Conservation (phyloP, 768 basidiomycete species). For the Rhodosporidiobolus odoratus region DNA sequence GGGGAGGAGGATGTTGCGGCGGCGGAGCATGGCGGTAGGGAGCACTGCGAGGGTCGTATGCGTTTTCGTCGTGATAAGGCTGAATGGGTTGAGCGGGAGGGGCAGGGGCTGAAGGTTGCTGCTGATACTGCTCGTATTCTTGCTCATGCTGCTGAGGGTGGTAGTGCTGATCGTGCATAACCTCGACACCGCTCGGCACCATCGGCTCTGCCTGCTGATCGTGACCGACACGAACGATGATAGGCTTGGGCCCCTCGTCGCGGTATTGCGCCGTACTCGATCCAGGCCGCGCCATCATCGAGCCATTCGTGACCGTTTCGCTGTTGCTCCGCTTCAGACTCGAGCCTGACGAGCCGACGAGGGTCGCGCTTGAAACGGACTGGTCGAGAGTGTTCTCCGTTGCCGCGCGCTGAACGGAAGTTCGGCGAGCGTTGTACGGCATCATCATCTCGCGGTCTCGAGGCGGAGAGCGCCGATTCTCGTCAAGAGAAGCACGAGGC, state of each 20-base stretch:
- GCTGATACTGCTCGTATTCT: not conserved
- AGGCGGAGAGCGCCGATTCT: not conserved
- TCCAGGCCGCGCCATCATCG: conserved; percentile 1
- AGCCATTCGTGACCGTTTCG: conserved; percentile 18
- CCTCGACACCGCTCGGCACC: not conserved
- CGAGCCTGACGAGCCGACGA: conserved; percentile 15
- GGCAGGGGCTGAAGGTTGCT: not conserved
- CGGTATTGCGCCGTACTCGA: conserved; percentile 18
- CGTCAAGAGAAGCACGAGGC: not conserved
- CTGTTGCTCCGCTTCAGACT: conserved; percentile 26
- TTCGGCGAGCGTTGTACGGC: conserved; percentile 5
- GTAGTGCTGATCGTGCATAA: not conserved
- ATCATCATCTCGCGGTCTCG: conserved; percentile 15
- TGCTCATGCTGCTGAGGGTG: not conserved
- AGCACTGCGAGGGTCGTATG: conserved; percentile 7
- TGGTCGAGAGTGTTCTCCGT: not conserved
- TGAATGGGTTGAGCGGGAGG: not conserved
- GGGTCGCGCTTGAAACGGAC: conserved; percentile 4
- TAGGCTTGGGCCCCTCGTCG: conserved; percentile 1
- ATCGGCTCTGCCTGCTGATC: not conserved
- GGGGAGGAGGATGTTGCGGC: not conserved
- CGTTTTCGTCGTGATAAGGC: conserved; percentile 33
- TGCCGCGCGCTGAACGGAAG: not conserved
- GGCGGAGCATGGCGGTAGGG: not conserved
- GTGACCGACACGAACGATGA: not conserved